phyloP scores from a whole-genome alignment of 2,329 filamentous ascomycete species.

The Calonectria montana region DNA sequence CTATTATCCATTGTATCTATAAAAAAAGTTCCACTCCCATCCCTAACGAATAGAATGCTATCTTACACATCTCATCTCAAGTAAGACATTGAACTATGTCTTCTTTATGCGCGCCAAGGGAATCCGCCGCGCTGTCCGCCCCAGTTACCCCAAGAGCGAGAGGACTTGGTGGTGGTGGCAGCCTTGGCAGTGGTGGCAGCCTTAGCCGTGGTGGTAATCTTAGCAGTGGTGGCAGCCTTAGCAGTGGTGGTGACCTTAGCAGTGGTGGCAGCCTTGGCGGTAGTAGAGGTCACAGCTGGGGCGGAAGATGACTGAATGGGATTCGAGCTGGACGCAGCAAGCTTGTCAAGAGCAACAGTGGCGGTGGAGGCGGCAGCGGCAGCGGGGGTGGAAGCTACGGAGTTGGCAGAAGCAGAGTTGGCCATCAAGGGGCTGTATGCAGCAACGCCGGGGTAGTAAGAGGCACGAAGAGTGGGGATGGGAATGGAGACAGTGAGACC shows the following conservation, averaged over 20 bases:
- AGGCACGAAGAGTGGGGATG: slow-evolving; percentile 29
- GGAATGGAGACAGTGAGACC: slow-evolving; percentile 30
- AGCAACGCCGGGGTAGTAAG: slow-evolving; percentile 29
- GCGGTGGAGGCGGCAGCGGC: neutral
- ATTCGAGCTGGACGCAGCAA: neutral
- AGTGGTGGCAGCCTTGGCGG: neutral
- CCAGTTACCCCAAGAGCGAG: neutral
- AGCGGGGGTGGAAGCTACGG: neutral
- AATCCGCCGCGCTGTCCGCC: neutral
- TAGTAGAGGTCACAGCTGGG: neutral
- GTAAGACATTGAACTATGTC: neutral
- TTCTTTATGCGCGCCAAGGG: neutral
- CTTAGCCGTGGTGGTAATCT: no score
- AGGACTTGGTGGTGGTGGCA: neutral
- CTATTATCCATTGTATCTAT: slow-evolving; percentile 3
- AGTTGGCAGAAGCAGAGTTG: neutral
- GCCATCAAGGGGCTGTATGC: slow-evolving; percentile 29
- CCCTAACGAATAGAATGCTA: neutral
- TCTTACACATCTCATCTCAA: neutral
- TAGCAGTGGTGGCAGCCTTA: neutral
- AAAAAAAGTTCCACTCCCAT: neutral
- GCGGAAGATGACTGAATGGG: neutral
- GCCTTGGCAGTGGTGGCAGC: neutral
- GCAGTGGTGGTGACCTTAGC: neutral
- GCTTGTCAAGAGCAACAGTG: neutral